These are phyloP conservation scores for Paramecium sexaurelia DNA, from an alignment of 73 alveolate genomes.

Conservation along the genomic window DNA sequence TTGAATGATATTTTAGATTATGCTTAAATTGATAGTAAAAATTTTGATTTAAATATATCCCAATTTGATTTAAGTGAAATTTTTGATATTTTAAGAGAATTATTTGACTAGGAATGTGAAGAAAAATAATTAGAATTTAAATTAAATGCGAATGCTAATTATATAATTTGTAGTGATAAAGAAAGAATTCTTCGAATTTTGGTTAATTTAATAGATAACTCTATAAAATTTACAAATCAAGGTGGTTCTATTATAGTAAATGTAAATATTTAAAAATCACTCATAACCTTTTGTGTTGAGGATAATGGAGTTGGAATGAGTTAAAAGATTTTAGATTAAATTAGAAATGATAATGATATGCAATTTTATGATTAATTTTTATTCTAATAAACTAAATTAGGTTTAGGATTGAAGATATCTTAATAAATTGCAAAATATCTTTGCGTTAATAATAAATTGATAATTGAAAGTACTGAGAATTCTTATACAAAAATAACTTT, in stretches of 20 bases:
- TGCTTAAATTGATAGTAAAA: constrained; percentile 29
- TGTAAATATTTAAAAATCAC: neutral
- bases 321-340: neutral
- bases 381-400: neutral
- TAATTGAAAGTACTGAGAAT: neutral
- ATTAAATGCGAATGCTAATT: neutral
- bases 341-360: neutral
- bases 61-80: neutral
- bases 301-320: constrained; percentile 35
- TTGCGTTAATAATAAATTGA: neutral
- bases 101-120: constrained; percentile 5
- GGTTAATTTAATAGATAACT: constrained; percentile 17
- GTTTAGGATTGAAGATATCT: constrained; percentile 16
- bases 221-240: constrained; percentile 26
- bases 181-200: constrained; percentile 27
- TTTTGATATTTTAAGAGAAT: neutral
- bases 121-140: neutral
- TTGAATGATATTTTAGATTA: constrained; percentile 13
- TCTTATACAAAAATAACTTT: neutral
- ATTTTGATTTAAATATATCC: neutral
- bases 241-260: neutral
- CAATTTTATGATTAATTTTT: neutral
- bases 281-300: neutral
- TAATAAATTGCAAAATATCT: constrained; percentile 30
- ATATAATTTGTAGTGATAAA: neutral